These are phyloP conservation scores for Neofusicoccum umdonicola DNA, from an alignment of 2,329 filamentous ascomycete genomes.

Conservation along the genomic window DNA sequence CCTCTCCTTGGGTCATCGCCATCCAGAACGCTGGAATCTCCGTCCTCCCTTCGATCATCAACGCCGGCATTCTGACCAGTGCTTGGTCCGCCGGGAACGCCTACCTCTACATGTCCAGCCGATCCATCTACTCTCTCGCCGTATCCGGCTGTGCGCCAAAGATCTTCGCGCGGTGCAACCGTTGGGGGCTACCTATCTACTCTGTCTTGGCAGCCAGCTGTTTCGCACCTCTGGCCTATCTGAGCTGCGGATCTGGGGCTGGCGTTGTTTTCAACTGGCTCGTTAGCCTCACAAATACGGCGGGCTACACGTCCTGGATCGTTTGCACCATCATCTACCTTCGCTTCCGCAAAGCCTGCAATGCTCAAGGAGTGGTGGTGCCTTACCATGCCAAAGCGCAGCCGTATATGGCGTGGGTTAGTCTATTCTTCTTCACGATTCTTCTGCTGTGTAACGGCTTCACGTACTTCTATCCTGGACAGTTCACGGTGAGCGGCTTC, in stretches of 20 bases:
- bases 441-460: neutral
- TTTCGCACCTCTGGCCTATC: conserved; percentile 19
- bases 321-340: neutral
- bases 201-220: neutral
- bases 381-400: neutral
- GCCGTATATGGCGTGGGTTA: neutral
- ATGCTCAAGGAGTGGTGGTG: conserved; percentile 37
- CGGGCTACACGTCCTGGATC: neutral
- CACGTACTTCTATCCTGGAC: neutral
- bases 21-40: conserved; percentile 45
- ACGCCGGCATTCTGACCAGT: neutral
- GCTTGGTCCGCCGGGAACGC: neutral
- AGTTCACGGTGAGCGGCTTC: neutral
- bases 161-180: neutral
- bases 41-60: neutral
- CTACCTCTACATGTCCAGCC: neutral
- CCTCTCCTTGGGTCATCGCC: conserved; percentile 55
- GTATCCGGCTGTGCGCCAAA: neutral
- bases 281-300: neutral
- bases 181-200: neutral
- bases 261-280: conserved; percentile 2
- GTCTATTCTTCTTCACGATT: neutral
- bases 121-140: neutral
- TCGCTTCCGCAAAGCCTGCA: conserved; percentile 52
- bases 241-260: neutral